Evolutionary conservation across 2,329 filamentous ascomycete genomes (phyloP).

Genomic region (Tolypocladium amazonense): DNA sequence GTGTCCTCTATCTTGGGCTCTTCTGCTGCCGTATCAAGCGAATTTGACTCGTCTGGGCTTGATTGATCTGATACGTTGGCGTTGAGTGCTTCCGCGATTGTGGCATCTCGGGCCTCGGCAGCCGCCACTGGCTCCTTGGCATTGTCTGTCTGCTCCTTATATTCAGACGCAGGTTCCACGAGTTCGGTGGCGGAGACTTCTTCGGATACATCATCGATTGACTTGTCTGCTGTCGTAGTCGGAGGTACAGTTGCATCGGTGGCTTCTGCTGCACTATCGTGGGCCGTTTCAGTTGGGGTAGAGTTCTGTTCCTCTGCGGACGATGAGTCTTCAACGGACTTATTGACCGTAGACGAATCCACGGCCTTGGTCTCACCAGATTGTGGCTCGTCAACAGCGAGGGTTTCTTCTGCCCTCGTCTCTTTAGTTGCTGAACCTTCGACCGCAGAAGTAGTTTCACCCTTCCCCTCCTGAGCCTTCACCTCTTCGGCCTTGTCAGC

Average conservation of each 20-base stretch:
- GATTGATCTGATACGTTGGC: not conserved
- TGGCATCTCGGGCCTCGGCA: not conserved
- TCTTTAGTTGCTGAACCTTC: slow-evolving; percentile 2
- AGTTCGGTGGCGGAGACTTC: not conserved
- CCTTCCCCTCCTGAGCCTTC: not conserved
- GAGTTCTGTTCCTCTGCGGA: not conserved
- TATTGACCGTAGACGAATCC: not conserved
- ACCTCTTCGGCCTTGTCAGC: slow-evolving; percentile 1
- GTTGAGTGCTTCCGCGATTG: not conserved
- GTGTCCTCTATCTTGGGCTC: not conserved
- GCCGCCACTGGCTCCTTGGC: not conserved
- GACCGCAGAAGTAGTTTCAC: not conserved
- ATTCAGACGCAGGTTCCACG: not conserved
- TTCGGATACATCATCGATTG: not conserved
- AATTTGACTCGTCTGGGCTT: not conserved
- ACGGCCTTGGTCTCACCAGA: not conserved
- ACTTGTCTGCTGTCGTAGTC: not conserved
- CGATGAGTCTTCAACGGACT: not conserved
- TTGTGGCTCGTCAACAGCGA: not conserved
- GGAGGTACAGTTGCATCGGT: not conserved
- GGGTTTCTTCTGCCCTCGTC: not conserved
- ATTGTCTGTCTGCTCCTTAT: not conserved
- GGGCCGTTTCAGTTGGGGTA: not conserved
- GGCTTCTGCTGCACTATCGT: not conserved
- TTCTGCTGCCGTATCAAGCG: not conserved